Conservation (phyloP, 2,329 filamentous ascomycete species). For the Aciculosporium take region DNA sequence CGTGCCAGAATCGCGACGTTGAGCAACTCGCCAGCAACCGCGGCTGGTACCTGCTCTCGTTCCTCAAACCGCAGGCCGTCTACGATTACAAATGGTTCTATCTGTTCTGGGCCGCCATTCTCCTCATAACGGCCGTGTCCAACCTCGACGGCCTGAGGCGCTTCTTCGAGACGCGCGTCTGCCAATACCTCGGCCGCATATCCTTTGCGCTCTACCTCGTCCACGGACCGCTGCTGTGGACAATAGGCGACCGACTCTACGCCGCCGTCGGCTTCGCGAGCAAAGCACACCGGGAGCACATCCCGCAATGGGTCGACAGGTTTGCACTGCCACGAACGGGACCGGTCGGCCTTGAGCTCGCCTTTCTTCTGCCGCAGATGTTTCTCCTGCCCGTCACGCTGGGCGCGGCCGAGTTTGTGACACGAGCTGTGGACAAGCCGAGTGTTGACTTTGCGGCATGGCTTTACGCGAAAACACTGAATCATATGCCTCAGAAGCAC, state of each 20-base stretch:
- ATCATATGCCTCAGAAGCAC: conserved; percentile 1
- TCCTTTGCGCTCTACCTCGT: conserved; percentile 51
- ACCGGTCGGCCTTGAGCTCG: conserved; percentile 45
- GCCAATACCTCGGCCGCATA: conserved; percentile 47
- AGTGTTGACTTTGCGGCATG: conserved; percentile 42
- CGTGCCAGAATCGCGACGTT: conserved; percentile 34
- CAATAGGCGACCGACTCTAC: conserved; percentile 49
- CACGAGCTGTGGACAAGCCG: conserved; percentile 42
- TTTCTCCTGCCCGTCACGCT: conserved; percentile 45
- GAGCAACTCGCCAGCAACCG: conserved; percentile 35
- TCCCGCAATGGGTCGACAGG: conserved; percentile 42
- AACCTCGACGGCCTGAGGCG: conserved; percentile 42
- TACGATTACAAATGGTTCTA: conserved; percentile 57
- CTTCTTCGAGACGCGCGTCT: conserved; percentile 44
- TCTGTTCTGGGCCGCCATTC: conserved; percentile 44
- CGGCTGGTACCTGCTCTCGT: conserved; percentile 47
- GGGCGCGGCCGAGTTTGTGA: conserved; percentile 42
- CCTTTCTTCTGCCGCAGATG: conserved; percentile 45
- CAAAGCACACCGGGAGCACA: conserved; percentile 31
- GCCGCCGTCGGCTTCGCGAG: conserved; percentile 42
- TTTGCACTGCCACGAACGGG: conserved; percentile 40
- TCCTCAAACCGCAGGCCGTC: conserved; percentile 50
- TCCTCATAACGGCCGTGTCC: conserved; percentile 40
- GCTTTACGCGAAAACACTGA: conserved; percentile 36
- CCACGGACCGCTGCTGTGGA: conserved; percentile 47